phyloP scores from a whole-genome alignment of 345 rosid genomes.

The Erysimum cheiranthoides region DNA sequence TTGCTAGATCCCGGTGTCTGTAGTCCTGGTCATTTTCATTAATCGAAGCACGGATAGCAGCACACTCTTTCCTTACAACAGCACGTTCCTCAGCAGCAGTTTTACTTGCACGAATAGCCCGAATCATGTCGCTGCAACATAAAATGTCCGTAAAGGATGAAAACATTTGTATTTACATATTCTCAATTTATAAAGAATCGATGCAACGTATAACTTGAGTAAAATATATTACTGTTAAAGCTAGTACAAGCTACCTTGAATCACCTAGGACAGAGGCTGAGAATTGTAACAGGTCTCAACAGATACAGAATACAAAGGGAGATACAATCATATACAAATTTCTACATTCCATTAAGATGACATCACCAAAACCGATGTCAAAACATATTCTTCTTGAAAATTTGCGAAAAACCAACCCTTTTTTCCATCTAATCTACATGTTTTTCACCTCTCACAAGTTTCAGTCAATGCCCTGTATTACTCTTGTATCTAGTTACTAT shows the following conservation, averaged over 20 bases:
- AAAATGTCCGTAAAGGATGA: background rate
- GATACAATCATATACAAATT: background rate
- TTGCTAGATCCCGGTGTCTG: slow-evolving; percentile 90
- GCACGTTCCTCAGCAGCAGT: slow-evolving; percentile 99
- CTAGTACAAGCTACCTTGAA: slow-evolving; percentile 11
- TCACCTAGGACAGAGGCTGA: slow-evolving; percentile 2
- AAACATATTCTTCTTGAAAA: background rate
- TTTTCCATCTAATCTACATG: background rate
- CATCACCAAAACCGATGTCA: background rate
- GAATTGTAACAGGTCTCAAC: background rate
- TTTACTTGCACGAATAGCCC: slow-evolving; percentile 96
- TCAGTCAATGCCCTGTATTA: background rate
- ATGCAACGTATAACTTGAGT: slow-evolving; percentile 19
- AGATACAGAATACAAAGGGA: slow-evolving; percentile 1
- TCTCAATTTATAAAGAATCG: background rate
- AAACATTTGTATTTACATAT: background rate
- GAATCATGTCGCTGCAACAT: slow-evolving; percentile 88
- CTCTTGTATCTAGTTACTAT: background rate
- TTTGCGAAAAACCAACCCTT: background rate
- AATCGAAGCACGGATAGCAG: slow-evolving; percentile 86
- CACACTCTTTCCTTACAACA: slow-evolving; percentile 96
- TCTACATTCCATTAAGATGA: slow-evolving; percentile 6
- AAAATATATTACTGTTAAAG: background rate
- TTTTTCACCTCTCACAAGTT: background rate
- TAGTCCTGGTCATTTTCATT: slow-evolving; percentile 90